phyloP scores from a whole-genome alignment of 2,329 filamentous ascomycete genomes.

The Clarireedia hainanense region DNA sequence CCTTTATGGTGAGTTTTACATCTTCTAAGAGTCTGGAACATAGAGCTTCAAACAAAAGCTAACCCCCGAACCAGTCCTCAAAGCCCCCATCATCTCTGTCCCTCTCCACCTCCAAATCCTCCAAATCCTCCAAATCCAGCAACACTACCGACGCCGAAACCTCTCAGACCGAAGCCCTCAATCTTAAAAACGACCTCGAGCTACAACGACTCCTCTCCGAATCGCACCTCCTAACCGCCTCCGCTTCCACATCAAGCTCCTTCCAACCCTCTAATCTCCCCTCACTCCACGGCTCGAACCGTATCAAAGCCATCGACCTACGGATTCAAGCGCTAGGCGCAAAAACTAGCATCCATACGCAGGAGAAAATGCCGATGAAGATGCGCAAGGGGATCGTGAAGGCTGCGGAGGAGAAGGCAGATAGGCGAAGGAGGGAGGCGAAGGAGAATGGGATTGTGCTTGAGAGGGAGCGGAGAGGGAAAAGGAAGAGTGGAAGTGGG shows the following conservation, averaged over 20 bases:
- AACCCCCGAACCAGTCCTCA: constrained; percentile 19
- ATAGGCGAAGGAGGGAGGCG: constrained; percentile 67
- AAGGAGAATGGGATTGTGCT: constrained; percentile 86
- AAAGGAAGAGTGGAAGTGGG: constrained; percentile 45
- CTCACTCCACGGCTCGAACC: constrained; percentile 51
- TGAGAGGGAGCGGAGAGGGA: constrained; percentile 44
- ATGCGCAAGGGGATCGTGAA: constrained; percentile 77
- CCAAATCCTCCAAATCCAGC: background rate
- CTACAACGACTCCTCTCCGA: constrained; percentile 86
- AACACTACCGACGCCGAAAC: constrained; percentile 6
- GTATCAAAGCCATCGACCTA: constrained; percentile 76
- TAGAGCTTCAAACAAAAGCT: background rate
- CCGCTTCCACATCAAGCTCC: background rate
- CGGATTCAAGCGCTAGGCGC: constrained; percentile 74
- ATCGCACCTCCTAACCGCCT: constrained; percentile 72
- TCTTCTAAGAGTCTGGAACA: too few species aligned
- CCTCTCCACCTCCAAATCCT: background rate
- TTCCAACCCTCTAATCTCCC: constrained; percentile 36
- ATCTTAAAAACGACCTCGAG: constrained; percentile 86
- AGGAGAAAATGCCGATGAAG: constrained; percentile 82
- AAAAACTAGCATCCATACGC: constrained; percentile 65
- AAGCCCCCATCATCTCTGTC: constrained; percentile 21
- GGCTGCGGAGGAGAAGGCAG: constrained; percentile 58
- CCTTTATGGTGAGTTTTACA: constrained; percentile 59
- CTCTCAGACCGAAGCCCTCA: constrained; percentile 33